These are phyloP conservation scores for Phaseolus lunatus DNA, from an alignment of 306 rosid species.

Conservation along the genomic window DNA sequence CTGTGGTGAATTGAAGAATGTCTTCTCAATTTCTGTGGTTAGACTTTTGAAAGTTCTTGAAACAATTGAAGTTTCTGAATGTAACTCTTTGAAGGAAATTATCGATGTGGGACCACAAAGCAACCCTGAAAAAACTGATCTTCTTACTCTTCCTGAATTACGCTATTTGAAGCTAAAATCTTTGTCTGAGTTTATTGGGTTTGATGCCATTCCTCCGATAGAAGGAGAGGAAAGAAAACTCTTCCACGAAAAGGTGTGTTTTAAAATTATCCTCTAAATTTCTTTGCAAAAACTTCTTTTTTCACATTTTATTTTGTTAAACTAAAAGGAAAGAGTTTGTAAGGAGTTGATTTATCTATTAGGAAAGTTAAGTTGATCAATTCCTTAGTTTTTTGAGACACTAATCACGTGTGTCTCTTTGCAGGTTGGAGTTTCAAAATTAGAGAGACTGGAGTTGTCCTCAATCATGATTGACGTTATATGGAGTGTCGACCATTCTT, in stretches of 20 bases:
- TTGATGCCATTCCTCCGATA: too few species aligned
- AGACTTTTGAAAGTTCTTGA: not conserved
- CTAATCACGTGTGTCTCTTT: not conserved
- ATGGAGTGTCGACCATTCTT: not conserved
- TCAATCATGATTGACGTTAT: not conserved
- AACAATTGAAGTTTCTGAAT: slow-evolving; percentile 10
- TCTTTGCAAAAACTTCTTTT: too few species aligned
- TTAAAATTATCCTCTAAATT: too few species aligned
- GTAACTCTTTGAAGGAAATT: not conserved
- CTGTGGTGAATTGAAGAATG: not conserved
- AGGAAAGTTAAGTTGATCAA: not conserved
- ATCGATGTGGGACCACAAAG: not conserved
- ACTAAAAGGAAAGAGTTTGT: too few species aligned
- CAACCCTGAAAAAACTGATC: too few species aligned
- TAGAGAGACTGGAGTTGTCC: not conserved
- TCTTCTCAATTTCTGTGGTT: not conserved
- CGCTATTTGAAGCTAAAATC: not conserved
- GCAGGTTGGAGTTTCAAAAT: not conserved
- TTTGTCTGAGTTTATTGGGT: not conserved
- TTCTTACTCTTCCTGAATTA: not conserved
- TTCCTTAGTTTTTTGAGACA: not conserved
- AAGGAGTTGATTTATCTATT: too few species aligned
- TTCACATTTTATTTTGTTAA: too few species aligned
- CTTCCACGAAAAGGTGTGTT: too few species aligned
- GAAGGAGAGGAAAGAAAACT: too few species aligned